These are phyloP conservation scores for Mesotaenium endlicherianum DNA, from an alignment of 139 green algal species.

Conservation along the genomic window DNA sequence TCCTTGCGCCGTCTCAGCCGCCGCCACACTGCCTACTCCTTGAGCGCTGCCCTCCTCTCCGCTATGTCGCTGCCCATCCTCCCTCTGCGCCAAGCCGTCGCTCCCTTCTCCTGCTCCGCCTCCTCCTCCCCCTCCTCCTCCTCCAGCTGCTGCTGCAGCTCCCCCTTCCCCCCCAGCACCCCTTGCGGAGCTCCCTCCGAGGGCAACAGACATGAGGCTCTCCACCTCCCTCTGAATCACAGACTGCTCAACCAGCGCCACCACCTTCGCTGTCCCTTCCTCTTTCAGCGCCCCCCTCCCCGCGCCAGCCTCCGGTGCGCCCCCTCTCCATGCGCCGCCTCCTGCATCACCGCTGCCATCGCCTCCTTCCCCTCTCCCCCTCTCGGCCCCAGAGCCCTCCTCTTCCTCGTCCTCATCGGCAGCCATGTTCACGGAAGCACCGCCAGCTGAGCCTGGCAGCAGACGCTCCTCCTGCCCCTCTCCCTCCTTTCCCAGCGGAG, in stretches of 20 bases:
- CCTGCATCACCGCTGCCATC: background rate
- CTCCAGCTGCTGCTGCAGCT: background rate
- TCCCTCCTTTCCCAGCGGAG: too few relatives aligned
- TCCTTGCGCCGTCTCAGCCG: too few relatives aligned
- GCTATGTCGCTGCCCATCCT: background rate
- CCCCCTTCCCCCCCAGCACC: background rate
- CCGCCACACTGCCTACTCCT: too few relatives aligned
- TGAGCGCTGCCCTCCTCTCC: too few relatives aligned
- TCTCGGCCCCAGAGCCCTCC: background rate
- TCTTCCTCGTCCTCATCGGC: background rate
- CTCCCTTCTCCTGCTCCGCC: background rate
- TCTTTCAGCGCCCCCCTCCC: background rate
- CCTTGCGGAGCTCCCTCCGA: background rate
- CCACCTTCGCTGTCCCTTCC: background rate
- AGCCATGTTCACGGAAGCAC: too few relatives aligned
- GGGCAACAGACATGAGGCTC: background rate
- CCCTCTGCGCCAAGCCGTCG: background rate
- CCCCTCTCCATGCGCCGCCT: background rate
- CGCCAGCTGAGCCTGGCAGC: too few relatives aligned
- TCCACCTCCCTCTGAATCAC: background rate
- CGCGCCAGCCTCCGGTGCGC: background rate
- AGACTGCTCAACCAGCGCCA: background rate
- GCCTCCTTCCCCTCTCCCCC: background rate
- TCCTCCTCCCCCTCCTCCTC: background rate
- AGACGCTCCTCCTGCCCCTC: too few relatives aligned